These are phyloP conservation scores for Penicillium lividum DNA, from an alignment of 495 filamentous ascomycete genomes.

Conservation along the genomic window DNA sequence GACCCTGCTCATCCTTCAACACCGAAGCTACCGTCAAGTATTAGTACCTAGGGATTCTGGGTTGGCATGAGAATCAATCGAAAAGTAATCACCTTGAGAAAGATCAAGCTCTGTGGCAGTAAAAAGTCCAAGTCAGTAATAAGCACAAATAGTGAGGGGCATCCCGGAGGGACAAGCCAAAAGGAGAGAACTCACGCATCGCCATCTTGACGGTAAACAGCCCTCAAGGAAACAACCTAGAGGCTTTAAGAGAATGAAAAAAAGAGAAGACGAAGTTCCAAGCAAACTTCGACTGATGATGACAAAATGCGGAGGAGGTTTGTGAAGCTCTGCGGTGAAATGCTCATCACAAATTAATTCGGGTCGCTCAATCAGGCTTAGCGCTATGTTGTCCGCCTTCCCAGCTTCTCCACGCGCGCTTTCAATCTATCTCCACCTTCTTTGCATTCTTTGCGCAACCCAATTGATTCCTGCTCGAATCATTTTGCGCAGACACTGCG, in stretches of 20 bases:
- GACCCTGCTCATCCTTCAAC: constrained; percentile 90
- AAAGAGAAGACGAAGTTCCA: constrained; percentile 14
- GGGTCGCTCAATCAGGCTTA: constrained; percentile 40
- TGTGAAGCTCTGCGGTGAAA: constrained; percentile 20
- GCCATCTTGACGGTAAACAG: constrained; percentile 57
- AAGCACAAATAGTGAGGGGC: constrained; percentile 37
- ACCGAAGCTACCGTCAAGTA: constrained; percentile 58
- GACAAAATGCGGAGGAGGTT: constrained; percentile 24
- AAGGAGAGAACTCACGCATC: constrained; percentile 52
- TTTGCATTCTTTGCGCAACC: neutral
- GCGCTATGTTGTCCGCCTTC: constrained; percentile 32
- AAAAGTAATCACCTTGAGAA: constrained; percentile 60
- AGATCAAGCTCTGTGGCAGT: constrained; percentile 64
- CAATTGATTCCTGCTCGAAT: constrained; percentile 1
- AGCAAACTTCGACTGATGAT: constrained; percentile 16
- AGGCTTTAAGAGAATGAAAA: constrained; percentile 17
- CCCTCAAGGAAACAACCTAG: constrained; percentile 27
- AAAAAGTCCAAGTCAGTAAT: constrained; percentile 27
- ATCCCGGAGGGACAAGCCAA: constrained; percentile 31
- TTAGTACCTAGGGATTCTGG: constrained; percentile 23
- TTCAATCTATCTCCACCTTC: neutral
- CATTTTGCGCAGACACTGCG: constrained; percentile 5
- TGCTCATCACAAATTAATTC: constrained; percentile 32
- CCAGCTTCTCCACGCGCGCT: constrained; percentile 19
- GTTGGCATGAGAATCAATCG: neutral